Evolutionary conservation across 495 filamentous ascomycete species (phyloP).

Genomic region (Hypomontagnella submonticulosa): DNA sequence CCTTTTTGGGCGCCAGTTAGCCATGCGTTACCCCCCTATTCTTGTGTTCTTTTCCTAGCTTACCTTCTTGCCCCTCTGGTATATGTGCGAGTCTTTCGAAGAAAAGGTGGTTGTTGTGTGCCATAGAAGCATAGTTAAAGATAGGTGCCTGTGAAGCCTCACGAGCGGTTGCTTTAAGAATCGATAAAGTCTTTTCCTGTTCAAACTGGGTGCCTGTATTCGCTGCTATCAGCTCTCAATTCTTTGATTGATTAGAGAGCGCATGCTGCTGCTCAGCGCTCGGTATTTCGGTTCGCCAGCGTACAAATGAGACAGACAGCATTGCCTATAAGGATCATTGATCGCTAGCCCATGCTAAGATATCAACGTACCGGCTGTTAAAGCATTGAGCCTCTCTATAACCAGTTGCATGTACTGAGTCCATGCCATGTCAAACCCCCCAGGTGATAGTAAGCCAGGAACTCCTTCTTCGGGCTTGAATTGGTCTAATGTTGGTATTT

Average conservation of each 20-base stretch:
- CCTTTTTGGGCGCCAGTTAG: slow-evolving; percentile 19
- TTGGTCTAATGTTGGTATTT: slow-evolving; percentile 68
- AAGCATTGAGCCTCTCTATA: slow-evolving; percentile 76
- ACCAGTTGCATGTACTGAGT: slow-evolving; percentile 80
- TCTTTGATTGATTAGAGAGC: not conserved
- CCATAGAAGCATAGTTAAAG: slow-evolving; percentile 97
- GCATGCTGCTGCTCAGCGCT: not conserved
- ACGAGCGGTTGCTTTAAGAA: slow-evolving; percentile 80
- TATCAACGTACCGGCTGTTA: slow-evolving; percentile 72
- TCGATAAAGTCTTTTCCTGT: slow-evolving; percentile 67
- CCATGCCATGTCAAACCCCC: slow-evolving; percentile 81
- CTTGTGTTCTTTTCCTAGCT: slow-evolving; percentile 24
- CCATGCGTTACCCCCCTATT: not conserved
- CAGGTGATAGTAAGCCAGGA: slow-evolving; percentile 70
- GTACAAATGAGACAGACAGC: not conserved
- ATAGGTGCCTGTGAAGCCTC: slow-evolving; percentile 76
- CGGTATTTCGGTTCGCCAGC: not conserved
- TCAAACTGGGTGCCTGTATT: slow-evolving; percentile 67
- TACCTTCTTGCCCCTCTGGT: slow-evolving; percentile 46
- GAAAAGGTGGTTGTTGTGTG: slow-evolving; percentile 97
- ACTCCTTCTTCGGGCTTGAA: slow-evolving; percentile 68
- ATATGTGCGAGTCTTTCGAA: slow-evolving; percentile 70
- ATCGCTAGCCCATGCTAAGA: not conserved
- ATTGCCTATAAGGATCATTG: not conserved
- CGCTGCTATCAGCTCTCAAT: slow-evolving; percentile 16